Evolutionary conservation across 768 basidiomycete genomes (phyloP).

Genomic region (Podaxis pistillaris): DNA sequence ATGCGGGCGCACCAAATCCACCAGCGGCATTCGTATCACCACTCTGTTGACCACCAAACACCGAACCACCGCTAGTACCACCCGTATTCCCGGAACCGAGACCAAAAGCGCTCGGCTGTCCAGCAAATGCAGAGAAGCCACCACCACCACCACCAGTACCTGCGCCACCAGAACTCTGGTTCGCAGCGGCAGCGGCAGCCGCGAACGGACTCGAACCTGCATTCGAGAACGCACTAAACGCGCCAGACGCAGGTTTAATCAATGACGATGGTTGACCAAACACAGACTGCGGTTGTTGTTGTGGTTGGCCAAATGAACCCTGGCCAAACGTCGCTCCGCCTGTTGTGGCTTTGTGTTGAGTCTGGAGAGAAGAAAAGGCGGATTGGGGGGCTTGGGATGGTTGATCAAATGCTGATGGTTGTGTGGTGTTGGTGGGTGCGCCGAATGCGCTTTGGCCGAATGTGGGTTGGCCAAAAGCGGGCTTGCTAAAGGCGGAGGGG

Average conservation of each 20-base stretch:
- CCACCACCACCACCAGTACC: slow-evolving; percentile 32
- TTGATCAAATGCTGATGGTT: slow-evolving; percentile 35
- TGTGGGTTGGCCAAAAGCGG: slow-evolving; percentile 24
- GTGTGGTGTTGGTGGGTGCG: slow-evolving; percentile 11
- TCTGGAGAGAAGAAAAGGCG: slow-evolving; percentile 22
- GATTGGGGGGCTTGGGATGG: slow-evolving; percentile 28
- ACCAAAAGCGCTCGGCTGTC: slow-evolving; percentile 43
- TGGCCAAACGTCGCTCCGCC: slow-evolving; percentile 33
- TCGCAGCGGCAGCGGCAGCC: slow-evolving; percentile 15
- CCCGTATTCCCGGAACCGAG: slow-evolving; percentile 16
- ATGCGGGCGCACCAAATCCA: slow-evolving; percentile 22
- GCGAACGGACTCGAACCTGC: slow-evolving; percentile 33
- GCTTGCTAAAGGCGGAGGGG: not conserved
- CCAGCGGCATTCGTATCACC: slow-evolving; percentile 2
- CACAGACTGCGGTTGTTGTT: slow-evolving; percentile 31
- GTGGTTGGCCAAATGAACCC: slow-evolving; percentile 23
- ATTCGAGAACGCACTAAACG: slow-evolving; percentile 43
- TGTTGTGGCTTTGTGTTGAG: slow-evolving; percentile 15
- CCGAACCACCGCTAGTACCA: slow-evolving; percentile 25
- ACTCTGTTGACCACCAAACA: slow-evolving; percentile 22
- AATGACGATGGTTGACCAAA: slow-evolving; percentile 40
- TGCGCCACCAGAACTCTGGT: slow-evolving; percentile 11
- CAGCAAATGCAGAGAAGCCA: slow-evolving; percentile 53
- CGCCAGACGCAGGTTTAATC: slow-evolving; percentile 50
- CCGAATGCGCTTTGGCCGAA: slow-evolving; percentile 24